Evolutionary conservation across 768 basidiomycete species (phyloP).

Genomic region (Guyanaporus albipodus): DNA sequence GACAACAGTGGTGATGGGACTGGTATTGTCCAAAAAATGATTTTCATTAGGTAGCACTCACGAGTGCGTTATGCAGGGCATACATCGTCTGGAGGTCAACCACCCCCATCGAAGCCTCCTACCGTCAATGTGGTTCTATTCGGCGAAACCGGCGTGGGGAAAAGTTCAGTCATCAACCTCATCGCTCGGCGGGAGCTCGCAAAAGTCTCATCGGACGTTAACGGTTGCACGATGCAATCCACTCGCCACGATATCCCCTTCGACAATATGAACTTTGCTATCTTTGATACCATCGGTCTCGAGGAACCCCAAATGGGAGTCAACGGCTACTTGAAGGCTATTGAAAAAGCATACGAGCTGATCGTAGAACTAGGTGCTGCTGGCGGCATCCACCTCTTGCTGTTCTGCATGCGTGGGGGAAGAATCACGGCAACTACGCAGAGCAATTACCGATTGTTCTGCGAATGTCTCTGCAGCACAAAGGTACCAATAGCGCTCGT

Average conservation of each 20-base stretch:
- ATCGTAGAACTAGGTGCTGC: constrained; percentile 25
- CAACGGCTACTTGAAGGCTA: constrained; percentile 25
- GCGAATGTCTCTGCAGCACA: constrained; percentile 36
- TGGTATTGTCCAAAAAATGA: constrained; percentile 8
- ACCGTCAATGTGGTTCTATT: constrained; percentile 38
- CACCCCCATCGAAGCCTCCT: background rate
- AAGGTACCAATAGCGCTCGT: constrained; percentile 38
- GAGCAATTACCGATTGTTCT: constrained; percentile 39
- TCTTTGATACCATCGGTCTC: constrained; percentile 37
- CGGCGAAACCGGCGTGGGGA: constrained; percentile 38
- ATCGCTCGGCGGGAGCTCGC: constrained; percentile 24
- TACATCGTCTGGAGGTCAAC: background rate
- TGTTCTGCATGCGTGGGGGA: constrained; percentile 40
- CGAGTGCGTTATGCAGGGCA: background rate
- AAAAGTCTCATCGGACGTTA: constrained; percentile 25
- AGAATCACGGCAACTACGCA: constrained; percentile 34
- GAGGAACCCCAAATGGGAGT: constrained; percentile 30
- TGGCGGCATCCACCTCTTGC: constrained; percentile 40
- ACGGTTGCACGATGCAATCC: constrained; percentile 36
- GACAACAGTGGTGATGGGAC: background rate
- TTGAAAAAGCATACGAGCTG: constrained; percentile 32
- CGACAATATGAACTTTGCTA: constrained; percentile 12
- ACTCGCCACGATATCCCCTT: constrained; percentile 27
- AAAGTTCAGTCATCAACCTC: constrained; percentile 31
- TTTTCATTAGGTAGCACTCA: constrained; percentile 5